Conservation (phyloP, 2,329 filamentous ascomycete species). For the Trichoderma asperellum region DNA sequence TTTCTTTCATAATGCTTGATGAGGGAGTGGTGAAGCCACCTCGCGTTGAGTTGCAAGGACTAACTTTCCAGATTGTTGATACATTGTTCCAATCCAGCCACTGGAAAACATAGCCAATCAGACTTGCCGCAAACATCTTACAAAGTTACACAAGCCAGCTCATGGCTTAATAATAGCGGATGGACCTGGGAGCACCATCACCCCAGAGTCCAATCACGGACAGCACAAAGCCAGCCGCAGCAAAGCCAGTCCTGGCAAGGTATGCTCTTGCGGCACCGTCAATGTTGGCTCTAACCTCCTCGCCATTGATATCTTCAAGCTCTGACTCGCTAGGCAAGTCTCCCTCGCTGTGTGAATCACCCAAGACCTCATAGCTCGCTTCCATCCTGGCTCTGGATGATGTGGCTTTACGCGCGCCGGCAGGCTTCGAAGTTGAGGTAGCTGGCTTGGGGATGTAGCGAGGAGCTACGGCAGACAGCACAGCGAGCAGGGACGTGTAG, state of each 20-base stretch:
- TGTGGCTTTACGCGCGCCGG: constrained; percentile 37
- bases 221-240: constrained; percentile 62
- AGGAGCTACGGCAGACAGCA: constrained; percentile 61
- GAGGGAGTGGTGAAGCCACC: constrained; percentile 18
- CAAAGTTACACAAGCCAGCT: constrained; percentile 16
- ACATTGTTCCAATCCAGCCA: constrained; percentile 13
- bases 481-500: constrained; percentile 75
- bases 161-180: constrained; percentile 33
- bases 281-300: constrained; percentile 62
- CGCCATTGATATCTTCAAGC: constrained; percentile 60
- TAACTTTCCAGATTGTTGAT: constrained; percentile 1
- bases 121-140: constrained; percentile 16
- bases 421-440: constrained; percentile 32
- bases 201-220: constrained; percentile 69
- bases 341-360: constrained; percentile 55
- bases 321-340: constrained; percentile 54
- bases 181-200: constrained; percentile 53
- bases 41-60: not conserved
- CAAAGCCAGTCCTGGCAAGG: constrained; percentile 56
- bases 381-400: constrained; percentile 59
- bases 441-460: constrained; percentile 48
- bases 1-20: not conserved
- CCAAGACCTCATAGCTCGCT: constrained; percentile 71
- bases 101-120: not conserved
- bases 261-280: constrained; percentile 60